Evolutionary conservation across 2,329 filamentous ascomycete species (phyloP).

Genomic region (Neonectria neomacrospora): DNA sequence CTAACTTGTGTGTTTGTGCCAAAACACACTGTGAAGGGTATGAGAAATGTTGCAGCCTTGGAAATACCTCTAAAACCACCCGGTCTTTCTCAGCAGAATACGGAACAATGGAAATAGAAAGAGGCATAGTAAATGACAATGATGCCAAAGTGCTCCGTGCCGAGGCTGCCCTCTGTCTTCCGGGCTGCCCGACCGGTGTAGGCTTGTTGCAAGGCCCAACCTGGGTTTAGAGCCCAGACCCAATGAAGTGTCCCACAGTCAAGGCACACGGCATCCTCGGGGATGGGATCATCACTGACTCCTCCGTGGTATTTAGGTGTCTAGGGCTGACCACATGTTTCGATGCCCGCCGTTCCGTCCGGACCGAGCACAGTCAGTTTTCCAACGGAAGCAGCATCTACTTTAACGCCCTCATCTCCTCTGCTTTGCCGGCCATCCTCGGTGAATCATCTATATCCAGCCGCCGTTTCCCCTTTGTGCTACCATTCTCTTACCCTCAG

Average conservation of each 20-base stretch:
- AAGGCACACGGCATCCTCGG: slow-evolving; percentile 37
- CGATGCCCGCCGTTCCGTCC: slow-evolving; percentile 37
- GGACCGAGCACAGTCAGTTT: slow-evolving; percentile 17
- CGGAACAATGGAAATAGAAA: neutral
- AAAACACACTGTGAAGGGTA: neutral
- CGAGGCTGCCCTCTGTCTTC: neutral
- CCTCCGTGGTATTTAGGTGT: slow-evolving; percentile 21
- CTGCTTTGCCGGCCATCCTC: neutral
- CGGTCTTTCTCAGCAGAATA: neutral
- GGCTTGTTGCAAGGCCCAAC: slow-evolving; percentile 2
- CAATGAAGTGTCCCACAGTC: neutral
- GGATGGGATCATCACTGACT: slow-evolving; percentile 11
- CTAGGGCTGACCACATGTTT: slow-evolving; percentile 27
- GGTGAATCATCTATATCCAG: neutral
- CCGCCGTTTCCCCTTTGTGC: neutral
- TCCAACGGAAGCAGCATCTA: slow-evolving; percentile 5
- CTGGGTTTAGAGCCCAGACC: slow-evolving; percentile 1
- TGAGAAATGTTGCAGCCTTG: neutral
- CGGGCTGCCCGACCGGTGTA: slow-evolving; percentile 6
- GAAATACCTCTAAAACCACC: neutral
- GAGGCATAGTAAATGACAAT: neutral
- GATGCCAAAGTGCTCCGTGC: neutral
- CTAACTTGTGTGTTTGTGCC: neutral
- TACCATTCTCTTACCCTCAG: neutral
- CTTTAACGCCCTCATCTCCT: slow-evolving; percentile 25